Percentiles rank a stretch among this genome's conserved stretches.
Evolutionary conservation across 169 alveolate species (phyloP).

Genomic region (Plasmodium relictum): DNA sequence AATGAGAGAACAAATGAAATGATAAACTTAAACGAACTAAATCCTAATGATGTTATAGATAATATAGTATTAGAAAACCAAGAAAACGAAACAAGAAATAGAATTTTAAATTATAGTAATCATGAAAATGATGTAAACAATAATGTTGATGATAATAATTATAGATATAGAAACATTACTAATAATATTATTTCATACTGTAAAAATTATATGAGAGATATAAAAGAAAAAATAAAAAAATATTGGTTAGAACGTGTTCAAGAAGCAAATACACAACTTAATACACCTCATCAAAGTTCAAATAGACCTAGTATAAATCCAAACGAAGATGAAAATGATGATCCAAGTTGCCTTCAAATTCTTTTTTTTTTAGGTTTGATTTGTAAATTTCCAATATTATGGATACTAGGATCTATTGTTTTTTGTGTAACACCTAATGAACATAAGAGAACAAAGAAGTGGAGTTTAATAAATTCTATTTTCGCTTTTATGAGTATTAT

Average conservation of each 20-base stretch:
- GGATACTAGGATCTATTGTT: constrained; percentile 64
- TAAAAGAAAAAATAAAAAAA: constrained; percentile 68
- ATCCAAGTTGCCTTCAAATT: constrained; percentile 67
- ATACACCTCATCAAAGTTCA: constrained; percentile 43
- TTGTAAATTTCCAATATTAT: constrained; percentile 70
- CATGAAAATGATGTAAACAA: not conserved
- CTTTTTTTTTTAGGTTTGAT: constrained; percentile 59
- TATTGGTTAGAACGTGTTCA: constrained; percentile 65
- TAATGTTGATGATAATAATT: constrained; percentile 2
- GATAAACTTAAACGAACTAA: constrained; percentile 22
- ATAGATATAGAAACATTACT: not conserved
- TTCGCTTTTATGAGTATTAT: constrained; percentile 56
- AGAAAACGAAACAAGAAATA: not conserved
- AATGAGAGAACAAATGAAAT: not conserved
- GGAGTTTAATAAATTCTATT: constrained; percentile 47
- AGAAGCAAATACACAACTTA: constrained; percentile 66
- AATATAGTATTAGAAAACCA: not conserved
- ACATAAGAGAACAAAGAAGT: constrained; percentile 62
- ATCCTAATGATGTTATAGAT: constrained; percentile 59
- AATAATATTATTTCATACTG: not conserved
- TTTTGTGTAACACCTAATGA: constrained; percentile 69
- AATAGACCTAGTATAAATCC: not conserved
- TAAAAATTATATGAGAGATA: constrained; percentile 3
- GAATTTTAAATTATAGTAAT: constrained; percentile 1
- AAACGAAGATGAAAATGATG: constrained; percentile 65